Conservation (phyloP, 2,329 filamentous ascomycete species). For the Cladosporium sphaerospermum region DNA sequence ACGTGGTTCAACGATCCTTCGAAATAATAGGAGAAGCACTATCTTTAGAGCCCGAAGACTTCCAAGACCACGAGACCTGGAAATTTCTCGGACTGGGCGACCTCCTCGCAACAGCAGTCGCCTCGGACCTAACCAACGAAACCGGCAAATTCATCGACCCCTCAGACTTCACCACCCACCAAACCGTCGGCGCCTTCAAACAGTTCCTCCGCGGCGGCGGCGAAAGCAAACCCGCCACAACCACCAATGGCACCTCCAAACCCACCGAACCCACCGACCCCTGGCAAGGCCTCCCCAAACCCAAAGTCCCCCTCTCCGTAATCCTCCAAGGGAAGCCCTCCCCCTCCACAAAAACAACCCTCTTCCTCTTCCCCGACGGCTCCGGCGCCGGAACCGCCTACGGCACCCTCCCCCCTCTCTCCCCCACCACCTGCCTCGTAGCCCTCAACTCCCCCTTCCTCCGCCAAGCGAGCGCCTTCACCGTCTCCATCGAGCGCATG, state of each 20-base stretch:
- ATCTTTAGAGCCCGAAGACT: constrained; percentile 23
- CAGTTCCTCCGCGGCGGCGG: constrained; percentile 13
- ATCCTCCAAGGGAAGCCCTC: constrained; percentile 52
- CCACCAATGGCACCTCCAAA: background rate
- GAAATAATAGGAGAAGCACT: constrained; percentile 26
- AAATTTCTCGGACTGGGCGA: constrained; percentile 26
- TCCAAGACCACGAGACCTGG: constrained; percentile 28
- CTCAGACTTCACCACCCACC: constrained; percentile 21
- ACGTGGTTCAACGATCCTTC: constrained; percentile 17
- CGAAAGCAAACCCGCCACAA: background rate
- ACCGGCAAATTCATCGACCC: constrained; percentile 17
- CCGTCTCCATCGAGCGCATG: constrained; percentile 60
- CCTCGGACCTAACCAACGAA: constrained; percentile 22
- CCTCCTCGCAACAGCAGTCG: constrained; percentile 24
- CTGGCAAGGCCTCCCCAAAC: constrained; percentile 27
- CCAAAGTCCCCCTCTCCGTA: constrained; percentile 39
- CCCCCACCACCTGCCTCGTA: constrained; percentile 43
- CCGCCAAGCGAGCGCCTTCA: constrained; percentile 60
- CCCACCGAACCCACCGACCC: constrained; percentile 21
- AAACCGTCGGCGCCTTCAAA: constrained; percentile 23
- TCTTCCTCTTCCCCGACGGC: constrained; percentile 48
- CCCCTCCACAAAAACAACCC: constrained; percentile 46
- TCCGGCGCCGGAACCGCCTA: constrained; percentile 62
- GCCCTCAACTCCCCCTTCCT: constrained; percentile 65
- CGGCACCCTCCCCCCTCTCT: constrained; percentile 51